A percentile compares a stretch with the other conserved stretches of the same genome.
Conservation (phyloP, 2,329 filamentous ascomycete genomes). For the Xylaria sp. region DNA sequence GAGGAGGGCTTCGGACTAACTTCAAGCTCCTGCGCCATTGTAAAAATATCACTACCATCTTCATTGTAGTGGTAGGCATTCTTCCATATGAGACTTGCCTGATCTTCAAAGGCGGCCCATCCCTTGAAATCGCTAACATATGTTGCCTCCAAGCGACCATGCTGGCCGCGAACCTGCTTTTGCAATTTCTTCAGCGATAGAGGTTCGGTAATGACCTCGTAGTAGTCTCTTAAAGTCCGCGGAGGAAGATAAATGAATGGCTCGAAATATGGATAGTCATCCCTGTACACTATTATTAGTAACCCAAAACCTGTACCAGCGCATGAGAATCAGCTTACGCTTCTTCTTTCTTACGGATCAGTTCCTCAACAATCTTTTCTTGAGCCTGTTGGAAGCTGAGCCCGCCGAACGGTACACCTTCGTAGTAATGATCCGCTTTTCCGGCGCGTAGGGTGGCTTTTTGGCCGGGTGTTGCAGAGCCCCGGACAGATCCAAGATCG, state of each 20-base stretch:
- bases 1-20: conserved; percentile 49
- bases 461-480: conserved; percentile 37
- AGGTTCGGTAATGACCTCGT: conserved; percentile 80
- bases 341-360: conserved; percentile 71
- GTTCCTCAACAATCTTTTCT: conserved; percentile 79
- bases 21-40: conserved; percentile 79
- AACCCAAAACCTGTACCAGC: neutral
- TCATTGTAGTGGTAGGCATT: conserved; percentile 93
- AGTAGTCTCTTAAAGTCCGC: conserved; percentile 81
- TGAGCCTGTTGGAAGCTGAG: conserved; percentile 84
- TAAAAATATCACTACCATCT: conserved; percentile 84
- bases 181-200: conserved; percentile 78
- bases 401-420: conserved; percentile 68
- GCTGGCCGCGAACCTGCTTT: conserved; percentile 75
- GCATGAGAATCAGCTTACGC: conserved; percentile 53
- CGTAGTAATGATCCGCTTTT: conserved; percentile 59
- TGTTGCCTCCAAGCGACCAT: conserved; percentile 69
- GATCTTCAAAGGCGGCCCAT: conserved; percentile 83
- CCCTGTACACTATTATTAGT: conserved; percentile 51
- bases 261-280: conserved; percentile 71
- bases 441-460: conserved; percentile 42
- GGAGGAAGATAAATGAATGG: conserved; percentile 81
- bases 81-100: conserved; percentile 80
- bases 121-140: conserved; percentile 73
- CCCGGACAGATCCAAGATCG: conserved; percentile 41